phyloP scores from a whole-genome alignment of 371 early-diverging fungal genomes.

The Nematocida ironsii region DNA sequence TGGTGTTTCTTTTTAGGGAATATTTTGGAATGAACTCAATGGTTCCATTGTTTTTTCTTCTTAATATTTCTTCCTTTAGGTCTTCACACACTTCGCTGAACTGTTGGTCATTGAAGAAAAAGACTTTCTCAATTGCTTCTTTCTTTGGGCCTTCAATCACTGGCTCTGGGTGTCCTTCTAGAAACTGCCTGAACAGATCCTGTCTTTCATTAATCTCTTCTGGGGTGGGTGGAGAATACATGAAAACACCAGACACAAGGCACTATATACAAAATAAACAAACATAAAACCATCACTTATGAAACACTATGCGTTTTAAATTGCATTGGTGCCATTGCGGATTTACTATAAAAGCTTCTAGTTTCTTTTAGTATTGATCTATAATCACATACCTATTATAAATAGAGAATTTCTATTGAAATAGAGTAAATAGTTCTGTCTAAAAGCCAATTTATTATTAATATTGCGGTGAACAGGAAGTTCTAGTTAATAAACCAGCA shows the following conservation, averaged over 20 bases:
- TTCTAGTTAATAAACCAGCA: too few species aligned
- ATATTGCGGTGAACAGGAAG: too few species aligned
- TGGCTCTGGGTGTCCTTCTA: slow-evolving; percentile 29
- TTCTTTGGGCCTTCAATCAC: slow-evolving; percentile 40
- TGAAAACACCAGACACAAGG: neutral
- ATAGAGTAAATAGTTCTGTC: too few species aligned
- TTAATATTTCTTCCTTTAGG: slow-evolving; percentile 66
- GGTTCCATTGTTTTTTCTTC: slow-evolving; percentile 42
- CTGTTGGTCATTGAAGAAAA: slow-evolving; percentile 59
- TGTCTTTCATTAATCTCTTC: slow-evolving; percentile 35
- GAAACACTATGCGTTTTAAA: neutral
- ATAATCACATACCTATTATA: too few species aligned
- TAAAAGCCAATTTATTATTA: too few species aligned
- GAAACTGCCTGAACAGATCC: slow-evolving; percentile 18
- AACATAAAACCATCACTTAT: neutral
- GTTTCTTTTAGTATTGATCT: too few species aligned
- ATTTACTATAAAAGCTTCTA: too few species aligned
- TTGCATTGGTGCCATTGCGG: too few species aligned
- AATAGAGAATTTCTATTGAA: too few species aligned
- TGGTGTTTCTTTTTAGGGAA: slow-evolving; percentile 42
- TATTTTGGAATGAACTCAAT: slow-evolving; percentile 22
- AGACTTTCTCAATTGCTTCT: slow-evolving; percentile 66
- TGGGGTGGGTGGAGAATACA: slow-evolving; percentile 6
- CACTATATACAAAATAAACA: slow-evolving; percentile 6
- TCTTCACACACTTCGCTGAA: slow-evolving; percentile 68